These are phyloP conservation scores for Chaetomiaceae sp. DNA, from an alignment of 2,329 filamentous ascomycete genomes.

Conservation along the genomic window DNA sequence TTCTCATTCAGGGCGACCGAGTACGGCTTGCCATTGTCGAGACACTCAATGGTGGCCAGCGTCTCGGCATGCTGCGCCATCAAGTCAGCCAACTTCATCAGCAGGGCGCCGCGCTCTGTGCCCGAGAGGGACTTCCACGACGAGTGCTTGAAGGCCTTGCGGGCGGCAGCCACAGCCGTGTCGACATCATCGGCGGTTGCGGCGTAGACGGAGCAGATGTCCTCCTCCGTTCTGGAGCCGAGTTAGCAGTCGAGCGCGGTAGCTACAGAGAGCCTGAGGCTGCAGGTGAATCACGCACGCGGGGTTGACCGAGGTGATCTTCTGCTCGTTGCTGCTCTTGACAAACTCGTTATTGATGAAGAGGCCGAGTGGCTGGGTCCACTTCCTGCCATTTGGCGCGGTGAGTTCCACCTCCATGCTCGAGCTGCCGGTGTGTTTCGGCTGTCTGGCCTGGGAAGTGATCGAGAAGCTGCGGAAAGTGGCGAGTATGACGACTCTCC, in stretches of 20 bases:
- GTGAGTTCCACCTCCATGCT: slow-evolving; percentile 53
- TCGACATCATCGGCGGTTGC: slow-evolving; percentile 64
- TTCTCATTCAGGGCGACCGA: slow-evolving; percentile 60
- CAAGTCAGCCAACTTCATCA: slow-evolving; percentile 66
- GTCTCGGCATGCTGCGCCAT: slow-evolving; percentile 57
- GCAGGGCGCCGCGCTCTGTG: slow-evolving; percentile 61
- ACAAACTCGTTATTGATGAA: slow-evolving; percentile 84
- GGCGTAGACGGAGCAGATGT: slow-evolving; percentile 67
- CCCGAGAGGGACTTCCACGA: slow-evolving; percentile 65
- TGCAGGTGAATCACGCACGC: slow-evolving; percentile 42
- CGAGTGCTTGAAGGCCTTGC: slow-evolving; percentile 60
- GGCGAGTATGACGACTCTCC: not conserved
- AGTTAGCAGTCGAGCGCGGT: not conserved
- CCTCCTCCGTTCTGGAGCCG: slow-evolving; percentile 47
- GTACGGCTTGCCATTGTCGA: slow-evolving; percentile 79
- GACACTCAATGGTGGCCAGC: slow-evolving; percentile 57
- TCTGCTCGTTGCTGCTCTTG: slow-evolving; percentile 58
- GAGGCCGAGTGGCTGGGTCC: slow-evolving; percentile 68
- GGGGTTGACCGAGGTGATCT: slow-evolving; percentile 64
- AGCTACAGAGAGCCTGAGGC: too few species aligned
- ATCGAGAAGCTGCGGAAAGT: slow-evolving; percentile 16
- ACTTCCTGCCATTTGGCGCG: slow-evolving; percentile 70
- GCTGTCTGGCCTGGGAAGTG: slow-evolving; percentile 6
- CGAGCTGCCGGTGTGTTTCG: not conserved
- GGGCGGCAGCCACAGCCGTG: slow-evolving; percentile 62